Conservation (phyloP, 2,329 filamentous ascomycete species). For the Aspergillus sergii region DNA sequence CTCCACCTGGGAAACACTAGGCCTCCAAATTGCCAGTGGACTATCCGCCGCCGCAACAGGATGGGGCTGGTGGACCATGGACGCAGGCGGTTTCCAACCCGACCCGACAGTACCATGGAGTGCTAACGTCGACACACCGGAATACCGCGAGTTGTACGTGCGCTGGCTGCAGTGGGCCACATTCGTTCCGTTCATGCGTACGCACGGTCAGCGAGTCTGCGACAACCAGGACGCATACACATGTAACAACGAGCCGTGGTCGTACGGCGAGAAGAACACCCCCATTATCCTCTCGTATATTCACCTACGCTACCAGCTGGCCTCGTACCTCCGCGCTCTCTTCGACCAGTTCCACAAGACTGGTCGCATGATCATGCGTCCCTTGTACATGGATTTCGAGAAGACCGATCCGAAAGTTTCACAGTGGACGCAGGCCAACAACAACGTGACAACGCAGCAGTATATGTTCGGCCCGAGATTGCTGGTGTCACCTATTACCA, state of each 20-base stretch:
- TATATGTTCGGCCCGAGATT: slow-evolving; percentile 44
- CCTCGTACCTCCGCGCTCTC: slow-evolving; percentile 32
- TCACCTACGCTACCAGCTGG: slow-evolving; percentile 56
- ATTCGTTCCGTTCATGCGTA: slow-evolving; percentile 61
- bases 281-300: slow-evolving; percentile 61
- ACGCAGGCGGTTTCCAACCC: slow-evolving; percentile 67
- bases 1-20: slow-evolving; percentile 59
- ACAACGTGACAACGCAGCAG: slow-evolving; percentile 40
- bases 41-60: slow-evolving; percentile 65
- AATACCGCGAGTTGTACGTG: slow-evolving; percentile 63
- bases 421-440: slow-evolving; percentile 29
- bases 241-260: slow-evolving; percentile 60
- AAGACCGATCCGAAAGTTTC: slow-evolving; percentile 27
- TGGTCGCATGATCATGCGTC: slow-evolving; percentile 41
- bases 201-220: slow-evolving; percentile 62
- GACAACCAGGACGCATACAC: slow-evolving; percentile 46
- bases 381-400: slow-evolving; percentile 44
- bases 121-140: slow-evolving; percentile 54
- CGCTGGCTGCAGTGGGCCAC: slow-evolving; percentile 68
- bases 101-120: slow-evolving; percentile 44
- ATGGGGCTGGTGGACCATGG: slow-evolving; percentile 67
- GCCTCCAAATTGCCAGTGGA: slow-evolving; percentile 61
- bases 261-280: slow-evolving; percentile 60
- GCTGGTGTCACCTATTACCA: slow-evolving; percentile 40
- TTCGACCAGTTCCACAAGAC: slow-evolving; percentile 37